A percentile compares a stretch with the other conserved stretches of the same genome.
phyloP scores from a whole-genome alignment of 2,329 filamentous ascomycete genomes.

The Phoma sp. region DNA sequence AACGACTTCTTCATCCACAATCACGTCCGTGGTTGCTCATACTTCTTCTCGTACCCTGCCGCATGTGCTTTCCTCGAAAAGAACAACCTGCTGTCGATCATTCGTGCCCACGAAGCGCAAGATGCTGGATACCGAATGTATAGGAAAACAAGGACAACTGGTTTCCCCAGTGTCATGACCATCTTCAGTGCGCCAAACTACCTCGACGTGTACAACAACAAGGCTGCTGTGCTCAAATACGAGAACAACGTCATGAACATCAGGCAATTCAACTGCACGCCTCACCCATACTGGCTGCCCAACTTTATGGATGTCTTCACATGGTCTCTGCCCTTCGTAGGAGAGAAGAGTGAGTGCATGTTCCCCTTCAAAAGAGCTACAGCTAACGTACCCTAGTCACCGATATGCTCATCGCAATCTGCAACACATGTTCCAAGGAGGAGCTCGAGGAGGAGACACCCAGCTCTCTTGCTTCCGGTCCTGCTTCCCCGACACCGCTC shows the following conservation, averaged over 20 bases:
- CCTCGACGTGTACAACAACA: slow-evolving; percentile 99
- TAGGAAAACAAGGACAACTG: slow-evolving; percentile 95
- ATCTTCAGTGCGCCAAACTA: slow-evolving; percentile 99
- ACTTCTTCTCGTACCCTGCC: slow-evolving; percentile 98
- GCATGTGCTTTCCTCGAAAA: slow-evolving; percentile 98
- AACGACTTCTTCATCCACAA: slow-evolving; percentile 98
- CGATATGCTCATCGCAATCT: slow-evolving; percentile 97
- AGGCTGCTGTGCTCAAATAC: slow-evolving; percentile 97
- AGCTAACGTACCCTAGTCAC: slow-evolving; percentile 63
- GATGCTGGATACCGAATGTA: slow-evolving; percentile 99
- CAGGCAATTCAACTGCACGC: slow-evolving; percentile 98
- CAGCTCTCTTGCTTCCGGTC: slow-evolving; percentile 72
- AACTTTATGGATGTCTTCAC: slow-evolving; percentile 99
- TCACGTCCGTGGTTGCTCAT: slow-evolving; percentile 96
- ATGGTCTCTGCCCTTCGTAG: slow-evolving; percentile 98
- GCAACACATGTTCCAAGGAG: slow-evolving; percentile 99
- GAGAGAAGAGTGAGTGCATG: slow-evolving; percentile 71
- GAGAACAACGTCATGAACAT: slow-evolving; percentile 99
- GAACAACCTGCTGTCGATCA: slow-evolving; percentile 96
- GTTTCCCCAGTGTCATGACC: slow-evolving; percentile 99
- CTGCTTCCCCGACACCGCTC: slow-evolving; percentile 72
- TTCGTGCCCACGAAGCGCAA: slow-evolving; percentile 96
- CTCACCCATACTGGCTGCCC: slow-evolving; percentile 98
- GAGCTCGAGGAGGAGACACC: slow-evolving; percentile 88
- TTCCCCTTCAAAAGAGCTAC: fast-evolving